Evolutionary conservation across 768 basidiomycete species (phyloP).

Genomic region (Tubosaeta brunneosetosa): DNA sequence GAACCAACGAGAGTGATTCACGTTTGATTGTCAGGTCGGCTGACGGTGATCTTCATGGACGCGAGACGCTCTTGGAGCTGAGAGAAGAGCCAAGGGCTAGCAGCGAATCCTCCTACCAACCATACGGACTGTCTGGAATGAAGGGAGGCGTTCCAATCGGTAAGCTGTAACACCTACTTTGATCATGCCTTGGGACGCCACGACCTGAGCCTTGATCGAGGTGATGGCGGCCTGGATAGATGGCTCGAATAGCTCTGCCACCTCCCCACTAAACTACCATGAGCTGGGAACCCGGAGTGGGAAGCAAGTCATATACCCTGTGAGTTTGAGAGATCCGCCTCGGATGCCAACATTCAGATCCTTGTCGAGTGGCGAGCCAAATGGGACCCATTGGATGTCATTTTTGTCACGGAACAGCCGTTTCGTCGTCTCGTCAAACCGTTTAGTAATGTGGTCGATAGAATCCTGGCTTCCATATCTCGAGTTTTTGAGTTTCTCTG

Average conservation of each 20-base stretch:
- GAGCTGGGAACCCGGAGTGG: conserved; percentile 1
- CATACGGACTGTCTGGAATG: conserved; percentile 58
- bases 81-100: conserved; percentile 73
- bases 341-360: conserved; percentile 66
- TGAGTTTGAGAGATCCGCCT: conserved; percentile 65
- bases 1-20: conserved; percentile 31
- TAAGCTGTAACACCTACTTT: conserved; percentile 37
- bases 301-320: conserved; percentile 46
- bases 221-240: conserved; percentile 68
- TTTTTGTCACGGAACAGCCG: conserved; percentile 67
- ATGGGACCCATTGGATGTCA: conserved; percentile 67
- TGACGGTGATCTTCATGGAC: conserved; percentile 54
- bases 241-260: conserved; percentile 73
- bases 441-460: conserved; percentile 73
- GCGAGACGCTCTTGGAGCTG: conserved; percentile 69
- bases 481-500: conserved; percentile 70
- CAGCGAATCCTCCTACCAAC: conserved; percentile 79
- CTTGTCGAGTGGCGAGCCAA: conserved; percentile 76
- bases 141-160: conserved; percentile 4
- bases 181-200: conserved; percentile 62
- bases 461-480: conserved; percentile 69
- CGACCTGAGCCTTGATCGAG: conserved; percentile 68
- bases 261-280: conserved; percentile 34
- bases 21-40: conserved; percentile 78
- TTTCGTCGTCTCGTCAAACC: conserved; percentile 82